These are phyloP conservation scores for Helianthus tuberosus DNA, from an alignment of 129 eudicot species.

Conservation along the genomic window DNA sequence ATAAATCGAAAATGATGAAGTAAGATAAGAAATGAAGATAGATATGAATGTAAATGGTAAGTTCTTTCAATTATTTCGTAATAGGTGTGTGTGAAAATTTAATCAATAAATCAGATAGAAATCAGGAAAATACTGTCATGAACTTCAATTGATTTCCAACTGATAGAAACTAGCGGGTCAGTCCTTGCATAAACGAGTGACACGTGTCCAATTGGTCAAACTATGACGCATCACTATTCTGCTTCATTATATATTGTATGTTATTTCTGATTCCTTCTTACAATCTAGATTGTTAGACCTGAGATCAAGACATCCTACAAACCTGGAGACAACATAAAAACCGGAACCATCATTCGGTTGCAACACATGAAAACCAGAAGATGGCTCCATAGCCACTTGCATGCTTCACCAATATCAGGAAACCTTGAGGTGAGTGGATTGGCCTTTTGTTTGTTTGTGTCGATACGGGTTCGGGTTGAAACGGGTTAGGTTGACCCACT, in stretches of 20 bases:
- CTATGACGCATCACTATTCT: background rate
- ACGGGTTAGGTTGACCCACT: background rate
- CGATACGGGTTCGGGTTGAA: background rate
- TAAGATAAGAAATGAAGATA: conserved; percentile 3
- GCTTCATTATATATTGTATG: background rate
- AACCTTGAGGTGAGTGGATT: conserved; percentile 75
- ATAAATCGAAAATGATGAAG: background rate
- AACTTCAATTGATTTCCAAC: background rate
- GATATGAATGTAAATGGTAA: conserved; percentile 5
- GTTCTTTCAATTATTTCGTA: background rate
- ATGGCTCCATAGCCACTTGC: conserved; percentile 98
- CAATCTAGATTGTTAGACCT: conserved; percentile 72
- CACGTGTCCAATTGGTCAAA: background rate
- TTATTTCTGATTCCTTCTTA: conserved; percentile 18
- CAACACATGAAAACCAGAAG: conserved; percentile 93
- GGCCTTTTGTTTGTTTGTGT: conserved; percentile 21
- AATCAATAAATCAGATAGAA: background rate
- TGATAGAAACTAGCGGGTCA: background rate
- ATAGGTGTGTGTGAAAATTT: background rate
- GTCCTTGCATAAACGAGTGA: background rate
- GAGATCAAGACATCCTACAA: conserved; percentile 55
- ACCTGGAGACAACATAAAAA: conserved; percentile 74
- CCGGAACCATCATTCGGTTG: conserved; percentile 74
- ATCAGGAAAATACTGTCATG: conserved; percentile 2
- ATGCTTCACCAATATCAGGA: conserved; percentile 94